These are phyloP conservation scores for Pascua sp. DNA, from an alignment of 1,284 basidiomycete species.

Conservation along the genomic window DNA sequence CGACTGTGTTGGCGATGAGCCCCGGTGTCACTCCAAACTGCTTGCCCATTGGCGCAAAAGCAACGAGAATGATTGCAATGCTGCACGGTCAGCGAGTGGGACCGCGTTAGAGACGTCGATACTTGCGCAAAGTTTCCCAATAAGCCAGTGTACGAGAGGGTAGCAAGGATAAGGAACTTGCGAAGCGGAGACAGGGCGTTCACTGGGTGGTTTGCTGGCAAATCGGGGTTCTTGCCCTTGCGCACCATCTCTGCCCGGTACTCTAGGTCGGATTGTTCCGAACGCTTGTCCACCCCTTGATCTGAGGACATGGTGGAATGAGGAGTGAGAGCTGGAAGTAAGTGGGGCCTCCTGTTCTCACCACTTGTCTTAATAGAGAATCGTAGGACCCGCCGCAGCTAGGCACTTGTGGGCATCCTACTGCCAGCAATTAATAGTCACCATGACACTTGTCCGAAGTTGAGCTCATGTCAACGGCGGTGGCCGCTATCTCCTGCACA, in stretches of 20 bases:
- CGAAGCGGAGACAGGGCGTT: conserved; percentile 31
- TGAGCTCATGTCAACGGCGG: too few species aligned
- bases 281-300: too few species aligned
- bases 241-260: background rate
- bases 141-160: conserved; percentile 30
- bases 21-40: conserved; percentile 22
- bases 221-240: conserved; percentile 2
- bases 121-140: conserved; percentile 31
- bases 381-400: too few species aligned
- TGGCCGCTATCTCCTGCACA: too few species aligned
- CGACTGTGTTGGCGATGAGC: conserved; percentile 42
- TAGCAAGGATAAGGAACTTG: conserved; percentile 38
- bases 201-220: conserved; percentile 29
- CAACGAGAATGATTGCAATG: conserved; percentile 19
- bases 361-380: too few species aligned
- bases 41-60: conserved; percentile 9
- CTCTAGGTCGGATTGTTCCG: too few species aligned
- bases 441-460: too few species aligned
- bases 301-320: too few species aligned
- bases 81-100: background rate
- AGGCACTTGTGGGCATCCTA: too few species aligned
- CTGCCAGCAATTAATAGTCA: too few species aligned
- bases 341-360: too few species aligned
- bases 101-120: background rate
- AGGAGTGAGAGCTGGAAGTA: too few species aligned